Conservation (phyloP, 2,329 filamentous ascomycete genomes). For the Phialophora macrospora region DNA sequence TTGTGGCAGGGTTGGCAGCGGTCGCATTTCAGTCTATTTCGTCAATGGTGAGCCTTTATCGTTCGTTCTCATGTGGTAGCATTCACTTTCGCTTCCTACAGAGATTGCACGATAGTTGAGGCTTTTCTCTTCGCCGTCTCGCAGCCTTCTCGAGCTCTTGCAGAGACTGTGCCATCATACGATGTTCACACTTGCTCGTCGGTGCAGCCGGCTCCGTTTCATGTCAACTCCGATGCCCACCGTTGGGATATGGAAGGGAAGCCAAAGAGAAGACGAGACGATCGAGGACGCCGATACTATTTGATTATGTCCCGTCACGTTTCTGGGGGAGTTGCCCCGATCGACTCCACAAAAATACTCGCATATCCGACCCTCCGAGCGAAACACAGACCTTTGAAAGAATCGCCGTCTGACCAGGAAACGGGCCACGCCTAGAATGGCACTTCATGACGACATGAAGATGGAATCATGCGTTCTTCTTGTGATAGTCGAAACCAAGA, state of each 20-base stretch:
- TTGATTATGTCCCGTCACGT: background rate
- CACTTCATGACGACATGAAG: background rate
- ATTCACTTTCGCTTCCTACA: constrained; percentile 27
- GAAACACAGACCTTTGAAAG: background rate
- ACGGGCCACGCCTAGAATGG: background rate
- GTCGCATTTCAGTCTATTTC: constrained; percentile 50
- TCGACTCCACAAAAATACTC: constrained; percentile 2
- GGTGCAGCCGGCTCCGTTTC: background rate
- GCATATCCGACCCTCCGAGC: background rate
- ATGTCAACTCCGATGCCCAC: background rate
- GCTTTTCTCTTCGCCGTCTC: constrained; percentile 24
- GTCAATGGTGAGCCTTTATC: constrained; percentile 39
- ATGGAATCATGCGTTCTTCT: background rate
- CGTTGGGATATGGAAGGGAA: background rate
- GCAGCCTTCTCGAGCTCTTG: constrained; percentile 13
- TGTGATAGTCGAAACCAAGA: too few relatives aligned
- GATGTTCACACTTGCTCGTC: background rate
- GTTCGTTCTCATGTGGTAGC: background rate
- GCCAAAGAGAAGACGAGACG: background rate
- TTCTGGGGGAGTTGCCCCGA: background rate
- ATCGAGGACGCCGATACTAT: background rate
- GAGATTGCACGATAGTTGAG: constrained; percentile 26
- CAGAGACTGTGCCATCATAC: background rate
- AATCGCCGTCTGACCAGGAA: background rate
- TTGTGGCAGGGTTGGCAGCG: constrained; percentile 48